Conservation (phyloP, 2,329 filamentous ascomycete genomes). For the Phialophora expanda region DNA sequence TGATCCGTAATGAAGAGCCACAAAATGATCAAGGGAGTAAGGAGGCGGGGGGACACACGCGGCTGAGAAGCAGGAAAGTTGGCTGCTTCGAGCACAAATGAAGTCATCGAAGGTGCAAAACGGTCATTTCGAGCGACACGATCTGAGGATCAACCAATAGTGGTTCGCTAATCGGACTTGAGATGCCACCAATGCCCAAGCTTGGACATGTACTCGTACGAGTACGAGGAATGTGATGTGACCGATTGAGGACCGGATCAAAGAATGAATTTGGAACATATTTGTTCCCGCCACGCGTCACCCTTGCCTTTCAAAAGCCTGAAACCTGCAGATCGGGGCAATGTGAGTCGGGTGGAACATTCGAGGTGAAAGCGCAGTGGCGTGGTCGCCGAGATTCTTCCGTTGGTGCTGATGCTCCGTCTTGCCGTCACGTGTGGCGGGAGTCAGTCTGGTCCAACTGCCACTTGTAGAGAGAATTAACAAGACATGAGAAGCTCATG, state of each 20-base stretch:
- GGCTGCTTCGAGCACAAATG: constrained; percentile 10
- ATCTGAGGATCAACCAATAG: constrained; percentile 17
- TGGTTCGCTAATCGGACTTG: constrained; percentile 3
- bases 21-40: background rate
- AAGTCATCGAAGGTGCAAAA: constrained; percentile 16
- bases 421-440: background rate
- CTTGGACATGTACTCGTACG: no score
- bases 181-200: constrained; percentile 6
- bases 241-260: background rate
- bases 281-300: background rate
- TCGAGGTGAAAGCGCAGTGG: background rate
- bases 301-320: no score
- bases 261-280: background rate
- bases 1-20: background rate
- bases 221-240: background rate
- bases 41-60: background rate
- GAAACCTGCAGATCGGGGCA: background rate
- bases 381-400: background rate
- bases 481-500: constrained; percentile 4
- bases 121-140: constrained; percentile 7
- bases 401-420: background rate
- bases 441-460: background rate
- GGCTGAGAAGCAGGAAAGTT: background rate
- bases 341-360: background rate
- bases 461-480: background rate